phyloP scores from a whole-genome alignment of 306 rosid genomes.

The Ormosia semicastrata region DNA sequence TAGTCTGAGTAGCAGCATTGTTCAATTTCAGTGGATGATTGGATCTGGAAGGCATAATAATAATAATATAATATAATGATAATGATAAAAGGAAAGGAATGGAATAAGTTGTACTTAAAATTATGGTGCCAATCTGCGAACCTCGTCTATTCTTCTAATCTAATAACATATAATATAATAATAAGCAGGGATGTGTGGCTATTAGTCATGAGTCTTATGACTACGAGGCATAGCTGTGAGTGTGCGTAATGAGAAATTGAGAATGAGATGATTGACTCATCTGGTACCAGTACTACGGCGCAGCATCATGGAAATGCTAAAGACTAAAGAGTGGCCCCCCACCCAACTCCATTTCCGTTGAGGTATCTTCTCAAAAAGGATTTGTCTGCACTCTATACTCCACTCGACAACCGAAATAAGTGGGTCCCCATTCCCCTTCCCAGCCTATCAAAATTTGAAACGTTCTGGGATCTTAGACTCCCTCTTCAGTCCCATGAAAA shows the following conservation, averaged over 20 bases:
- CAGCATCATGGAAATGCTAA: neutral
- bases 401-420: neutral
- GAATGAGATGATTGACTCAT: neutral
- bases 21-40: neutral
- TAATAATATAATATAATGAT: too few relatives aligned
- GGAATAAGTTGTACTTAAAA: too few relatives aligned
- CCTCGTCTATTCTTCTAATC: too few relatives aligned
- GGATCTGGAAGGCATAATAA: too few relatives aligned
- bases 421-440: neutral
- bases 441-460: conserved; percentile 6
- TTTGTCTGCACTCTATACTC: neutral
- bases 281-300: neutral
- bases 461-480: neutral
- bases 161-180: too few relatives aligned
- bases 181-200: neutral
- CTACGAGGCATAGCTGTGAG: neutral
- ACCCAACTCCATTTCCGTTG: neutral
- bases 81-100: too few relatives aligned
- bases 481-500: neutral
- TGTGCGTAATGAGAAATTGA: neutral
- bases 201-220: neutral
- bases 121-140: too few relatives aligned
- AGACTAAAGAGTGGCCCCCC: neutral
- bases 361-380: neutral
- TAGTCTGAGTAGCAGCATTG: neutral